phyloP scores from a whole-genome alignment of 805 yeast species.

The Starmera dryadoides region DNA sequence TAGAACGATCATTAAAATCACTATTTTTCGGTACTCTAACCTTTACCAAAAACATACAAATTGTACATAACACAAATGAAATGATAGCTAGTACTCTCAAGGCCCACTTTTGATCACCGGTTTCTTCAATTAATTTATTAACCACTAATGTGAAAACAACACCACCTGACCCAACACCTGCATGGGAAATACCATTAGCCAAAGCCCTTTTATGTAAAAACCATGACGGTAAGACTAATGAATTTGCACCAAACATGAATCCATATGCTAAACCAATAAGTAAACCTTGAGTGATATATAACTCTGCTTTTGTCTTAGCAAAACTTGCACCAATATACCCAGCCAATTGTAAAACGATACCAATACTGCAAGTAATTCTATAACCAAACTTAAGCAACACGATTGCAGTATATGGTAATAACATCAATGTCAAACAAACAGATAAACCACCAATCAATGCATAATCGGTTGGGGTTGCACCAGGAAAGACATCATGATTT shows the following conservation, averaged over 20 bases:
- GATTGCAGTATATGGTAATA: constrained; percentile 41
- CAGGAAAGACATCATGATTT: constrained; percentile 32
- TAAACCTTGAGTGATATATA: constrained; percentile 46
- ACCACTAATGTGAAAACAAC: constrained; percentile 33
- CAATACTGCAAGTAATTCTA: constrained; percentile 28
- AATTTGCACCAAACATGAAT: constrained; percentile 43
- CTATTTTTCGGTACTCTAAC: constrained; percentile 32
- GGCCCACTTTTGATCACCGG: constrained; percentile 40
- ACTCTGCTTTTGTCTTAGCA: constrained; percentile 40
- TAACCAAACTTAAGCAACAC: constrained; percentile 37
- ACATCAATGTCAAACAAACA: constrained; percentile 41
- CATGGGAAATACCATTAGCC: constrained; percentile 40
- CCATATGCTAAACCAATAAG: constrained; percentile 44
- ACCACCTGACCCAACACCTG: constrained; percentile 52
- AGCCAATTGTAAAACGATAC: constrained; percentile 33
- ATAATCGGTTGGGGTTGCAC: constrained; percentile 43
- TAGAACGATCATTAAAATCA: constrained; percentile 8
- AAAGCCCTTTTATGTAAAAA: constrained; percentile 40
- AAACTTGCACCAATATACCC: constrained; percentile 48
- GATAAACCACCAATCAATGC: constrained; percentile 51
- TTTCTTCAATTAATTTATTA: constrained; percentile 31
- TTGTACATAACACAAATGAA: constrained; percentile 27
- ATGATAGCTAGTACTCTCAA: constrained; percentile 36
- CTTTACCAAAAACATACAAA: constrained; percentile 35
- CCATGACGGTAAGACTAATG: constrained; percentile 47